Percentiles rank a stretch among this genome's conserved stretches.
Conservation (phyloP, 2,329 filamentous ascomycete genomes). For the Fusarium sp. region DNA sequence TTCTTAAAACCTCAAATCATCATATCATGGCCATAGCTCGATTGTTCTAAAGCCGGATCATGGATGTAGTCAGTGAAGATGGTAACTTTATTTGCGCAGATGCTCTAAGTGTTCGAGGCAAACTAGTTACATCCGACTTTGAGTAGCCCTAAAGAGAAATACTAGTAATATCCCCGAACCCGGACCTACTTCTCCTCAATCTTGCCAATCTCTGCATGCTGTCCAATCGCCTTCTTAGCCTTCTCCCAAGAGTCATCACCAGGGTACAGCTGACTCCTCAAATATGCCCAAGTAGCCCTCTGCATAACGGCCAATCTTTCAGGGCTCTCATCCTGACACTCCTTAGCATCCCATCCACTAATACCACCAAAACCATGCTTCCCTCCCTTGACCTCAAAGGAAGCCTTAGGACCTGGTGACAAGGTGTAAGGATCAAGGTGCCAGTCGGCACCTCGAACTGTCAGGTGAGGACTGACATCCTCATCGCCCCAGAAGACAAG, state of each 20-base stretch:
- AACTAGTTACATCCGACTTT: too few relatives aligned
- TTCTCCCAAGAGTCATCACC: slow-evolving; percentile 34
- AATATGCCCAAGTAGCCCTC: slow-evolving; percentile 41
- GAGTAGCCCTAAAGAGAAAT: too few relatives aligned
- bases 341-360: slow-evolving; percentile 42
- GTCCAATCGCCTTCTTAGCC: slow-evolving; percentile 23
- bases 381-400: slow-evolving; percentile 35
- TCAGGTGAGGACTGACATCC: slow-evolving; percentile 37
- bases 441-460: slow-evolving; percentile 39
- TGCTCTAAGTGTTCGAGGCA: too few relatives aligned
- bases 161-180: too few relatives aligned
- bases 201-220: slow-evolving; percentile 28
- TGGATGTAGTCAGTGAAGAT: too few relatives aligned
- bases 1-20: too few relatives aligned
- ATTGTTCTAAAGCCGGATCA: too few relatives aligned
- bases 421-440: slow-evolving; percentile 38
- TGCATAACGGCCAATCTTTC: slow-evolving; percentile 40
- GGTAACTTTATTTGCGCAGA: too few relatives aligned
- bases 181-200: slow-evolving; percentile 29
- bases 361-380: slow-evolving; percentile 44
- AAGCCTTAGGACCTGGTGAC: slow-evolving; percentile 32
- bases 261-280: slow-evolving; percentile 38
- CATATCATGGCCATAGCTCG: too few relatives aligned
- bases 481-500: slow-evolving; percentile 42
- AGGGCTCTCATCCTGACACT: slow-evolving; percentile 39